Conservation (phyloP, 1,284 basidiomycete species). For the Ustilago shanxiensis region DNA sequence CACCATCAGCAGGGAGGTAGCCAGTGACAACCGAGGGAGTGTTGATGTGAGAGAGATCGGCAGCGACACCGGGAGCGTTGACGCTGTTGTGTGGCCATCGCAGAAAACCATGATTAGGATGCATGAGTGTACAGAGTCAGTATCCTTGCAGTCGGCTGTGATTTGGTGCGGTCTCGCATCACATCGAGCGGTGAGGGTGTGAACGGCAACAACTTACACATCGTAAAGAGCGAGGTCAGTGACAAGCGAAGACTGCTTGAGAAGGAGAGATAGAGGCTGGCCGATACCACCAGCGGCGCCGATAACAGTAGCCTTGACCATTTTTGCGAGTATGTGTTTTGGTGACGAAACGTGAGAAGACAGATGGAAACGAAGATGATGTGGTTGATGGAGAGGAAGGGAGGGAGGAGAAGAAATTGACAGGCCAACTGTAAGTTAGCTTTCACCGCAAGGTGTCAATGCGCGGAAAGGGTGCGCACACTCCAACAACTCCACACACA, state of each 20-base stretch:
- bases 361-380: background rate
- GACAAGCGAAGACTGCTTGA: constrained; percentile 86
- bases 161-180: no score
- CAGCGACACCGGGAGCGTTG: constrained; percentile 90
- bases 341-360: constrained; percentile 1
- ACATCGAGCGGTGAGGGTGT: background rate
- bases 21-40: constrained; percentile 70
- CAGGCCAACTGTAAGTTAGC: no score
- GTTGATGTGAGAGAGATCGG: constrained; percentile 90
- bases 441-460: background rate
- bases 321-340: constrained; percentile 30
- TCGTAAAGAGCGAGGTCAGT: constrained; percentile 85
- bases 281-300: constrained; percentile 72
- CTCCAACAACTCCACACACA: background rate
- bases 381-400: constrained; percentile 16
- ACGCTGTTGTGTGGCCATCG: constrained; percentile 44
- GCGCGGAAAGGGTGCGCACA: background rate
- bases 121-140: background rate
- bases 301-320: constrained; percentile 68
- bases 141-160: background rate
- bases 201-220: constrained; percentile 86
- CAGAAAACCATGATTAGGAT: no score
- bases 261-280: constrained; percentile 89
- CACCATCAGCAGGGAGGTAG: constrained; percentile 75
- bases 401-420: background rate